phyloP scores from a whole-genome alignment of 2,329 filamentous ascomycete genomes.

The Ophiostoma montium region DNA sequence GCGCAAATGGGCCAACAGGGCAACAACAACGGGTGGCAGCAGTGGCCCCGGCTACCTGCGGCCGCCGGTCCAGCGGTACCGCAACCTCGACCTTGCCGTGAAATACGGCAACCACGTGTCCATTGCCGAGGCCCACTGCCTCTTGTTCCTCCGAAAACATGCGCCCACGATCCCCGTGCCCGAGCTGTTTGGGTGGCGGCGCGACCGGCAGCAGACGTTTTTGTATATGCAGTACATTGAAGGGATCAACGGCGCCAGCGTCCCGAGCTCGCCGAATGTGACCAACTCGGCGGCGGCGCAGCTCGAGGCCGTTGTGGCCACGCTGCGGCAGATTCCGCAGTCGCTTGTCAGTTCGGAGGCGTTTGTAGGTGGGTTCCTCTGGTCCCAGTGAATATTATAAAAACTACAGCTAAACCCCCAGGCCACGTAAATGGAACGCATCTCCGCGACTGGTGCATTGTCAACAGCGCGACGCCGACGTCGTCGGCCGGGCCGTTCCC shows the following conservation, averaged over 20 bases:
- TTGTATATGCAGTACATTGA: constrained; percentile 17
- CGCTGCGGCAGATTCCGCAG: constrained; percentile 1
- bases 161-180: constrained; percentile 12
- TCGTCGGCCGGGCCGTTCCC: constrained; percentile 14
- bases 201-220: constrained; percentile 16
- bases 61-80: not conserved
- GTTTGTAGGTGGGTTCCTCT: constrained; percentile 6
- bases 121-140: constrained; percentile 16
- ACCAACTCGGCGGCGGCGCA: not conserved
- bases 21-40: not conserved
- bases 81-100: constrained; percentile 15
- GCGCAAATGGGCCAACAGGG: not conserved
- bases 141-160: constrained; percentile 6
- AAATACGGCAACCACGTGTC: constrained; percentile 19
- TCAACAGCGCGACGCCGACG: constrained; percentile 9
- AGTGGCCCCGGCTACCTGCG: not conserved
- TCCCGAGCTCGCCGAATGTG: no score
- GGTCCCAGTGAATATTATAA: not conserved
- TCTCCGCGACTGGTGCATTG: constrained; percentile 14
- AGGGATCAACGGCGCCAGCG: constrained; percentile 10
- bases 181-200: constrained; percentile 13
- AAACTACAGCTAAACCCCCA: not conserved
- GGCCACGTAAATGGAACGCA: constrained; percentile 8
- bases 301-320: not conserved
- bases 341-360: constrained; percentile 1